These are phyloP conservation scores for Nemania abortiva DNA, from an alignment of 2,329 filamentous ascomycete genomes.

Conservation along the genomic window DNA sequence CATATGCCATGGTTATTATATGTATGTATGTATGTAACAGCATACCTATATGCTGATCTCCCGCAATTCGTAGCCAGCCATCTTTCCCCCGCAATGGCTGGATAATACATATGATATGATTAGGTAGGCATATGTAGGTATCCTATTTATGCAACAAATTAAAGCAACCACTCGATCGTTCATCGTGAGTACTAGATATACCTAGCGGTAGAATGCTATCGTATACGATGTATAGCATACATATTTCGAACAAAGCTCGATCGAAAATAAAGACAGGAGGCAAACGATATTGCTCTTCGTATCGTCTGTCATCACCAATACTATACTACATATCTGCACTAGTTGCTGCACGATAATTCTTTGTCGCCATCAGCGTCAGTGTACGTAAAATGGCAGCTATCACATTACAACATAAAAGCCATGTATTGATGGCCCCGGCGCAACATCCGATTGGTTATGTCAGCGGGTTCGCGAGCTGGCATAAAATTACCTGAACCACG, in stretches of 20 bases:
- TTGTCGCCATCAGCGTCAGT: conserved; percentile 18
- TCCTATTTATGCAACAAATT: background rate
- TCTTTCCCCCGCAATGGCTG: conserved; percentile 13
- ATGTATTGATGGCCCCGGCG: background rate
- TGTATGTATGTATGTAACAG: conserved; percentile 8
- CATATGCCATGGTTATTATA: no score
- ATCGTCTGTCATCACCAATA: conserved; percentile 21
- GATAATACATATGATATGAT: conserved; percentile 14
- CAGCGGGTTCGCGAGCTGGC: conserved; percentile 18
- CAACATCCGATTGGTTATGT: conserved; percentile 30
- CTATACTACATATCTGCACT: conserved; percentile 1
- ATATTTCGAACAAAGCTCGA: conserved; percentile 16
- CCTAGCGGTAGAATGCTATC: conserved; percentile 3
- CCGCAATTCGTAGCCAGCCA: conserved; percentile 18
- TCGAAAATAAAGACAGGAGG: conserved; percentile 3
- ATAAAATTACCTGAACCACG: conserved; percentile 34
- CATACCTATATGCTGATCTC: conserved; percentile 34
- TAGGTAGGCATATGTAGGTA: background rate
- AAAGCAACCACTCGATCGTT: background rate
- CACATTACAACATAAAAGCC: background rate
- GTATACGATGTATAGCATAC: conserved; percentile 7
- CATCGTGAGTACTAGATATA: background rate
- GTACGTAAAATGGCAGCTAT: background rate
- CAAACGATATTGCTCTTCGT: conserved; percentile 14
- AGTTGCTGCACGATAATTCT: conserved; percentile 17